Evolutionary conservation across 2,329 filamentous ascomycete genomes (phyloP).

Genomic region (Ophiostoma populinum): DNA sequence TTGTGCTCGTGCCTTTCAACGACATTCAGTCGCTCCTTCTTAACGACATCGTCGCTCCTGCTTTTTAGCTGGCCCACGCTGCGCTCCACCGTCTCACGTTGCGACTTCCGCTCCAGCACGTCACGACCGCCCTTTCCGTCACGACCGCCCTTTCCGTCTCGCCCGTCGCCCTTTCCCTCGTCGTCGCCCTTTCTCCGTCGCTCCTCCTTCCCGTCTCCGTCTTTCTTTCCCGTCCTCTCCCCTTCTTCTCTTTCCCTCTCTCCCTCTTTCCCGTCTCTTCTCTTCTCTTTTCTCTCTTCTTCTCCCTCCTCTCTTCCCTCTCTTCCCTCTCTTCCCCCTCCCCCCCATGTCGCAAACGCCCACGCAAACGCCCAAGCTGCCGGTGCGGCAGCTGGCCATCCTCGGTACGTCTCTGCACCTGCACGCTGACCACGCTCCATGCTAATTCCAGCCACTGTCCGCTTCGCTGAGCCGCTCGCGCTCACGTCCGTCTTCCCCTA

Average conservation of each 20-base stretch:
- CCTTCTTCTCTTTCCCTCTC: background rate
- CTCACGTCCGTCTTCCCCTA: constrained; percentile 56
- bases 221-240: background rate
- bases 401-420: constrained; percentile 45
- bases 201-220: background rate
- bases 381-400: constrained; percentile 59
- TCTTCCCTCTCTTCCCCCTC: background rate
- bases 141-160: too few species aligned
- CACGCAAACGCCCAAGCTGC: constrained; percentile 61
- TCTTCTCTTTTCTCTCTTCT: background rate
- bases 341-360: too few species aligned
- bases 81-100: too few species aligned
- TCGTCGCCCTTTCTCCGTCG: background rate
- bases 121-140: too few species aligned
- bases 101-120: too few species aligned
- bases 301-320: background rate
- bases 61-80: too few species aligned
- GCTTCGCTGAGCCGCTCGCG: constrained; percentile 60
- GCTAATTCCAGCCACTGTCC: constrained; percentile 44
- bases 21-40: too few species aligned
- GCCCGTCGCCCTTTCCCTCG: too few species aligned
- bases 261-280: background rate
- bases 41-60: too few species aligned
- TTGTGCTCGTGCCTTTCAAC: too few species aligned
- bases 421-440: too few species aligned